Conservation (phyloP, 176 grass and related monocot species). For the Eremochloa ophiuroides region DNA sequence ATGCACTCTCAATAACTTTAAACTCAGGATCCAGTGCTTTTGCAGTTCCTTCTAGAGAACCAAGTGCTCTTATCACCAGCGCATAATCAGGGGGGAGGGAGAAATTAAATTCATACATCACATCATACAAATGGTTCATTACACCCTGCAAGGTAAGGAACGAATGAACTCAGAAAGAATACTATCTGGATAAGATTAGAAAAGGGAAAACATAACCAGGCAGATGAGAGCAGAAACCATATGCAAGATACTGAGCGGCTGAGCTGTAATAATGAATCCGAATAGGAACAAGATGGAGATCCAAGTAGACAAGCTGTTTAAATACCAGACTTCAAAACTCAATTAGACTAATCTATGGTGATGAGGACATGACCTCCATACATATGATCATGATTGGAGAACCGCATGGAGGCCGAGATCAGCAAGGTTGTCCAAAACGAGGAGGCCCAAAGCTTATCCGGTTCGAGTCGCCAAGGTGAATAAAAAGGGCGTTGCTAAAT, state of each 20-base stretch:
- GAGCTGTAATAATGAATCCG: not conserved
- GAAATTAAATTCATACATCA: slow-evolving; percentile 99
- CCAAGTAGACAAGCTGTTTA: not conserved
- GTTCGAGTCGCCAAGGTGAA: too few species aligned
- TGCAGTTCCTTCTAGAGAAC: slow-evolving; percentile 94
- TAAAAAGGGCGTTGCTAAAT: not conserved
- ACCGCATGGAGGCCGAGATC: too few species aligned
- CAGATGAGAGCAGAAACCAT: slow-evolving; percentile 3
- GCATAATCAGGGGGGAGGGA: slow-evolving; percentile 95
- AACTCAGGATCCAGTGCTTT: slow-evolving; percentile 95
- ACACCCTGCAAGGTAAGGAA: slow-evolving; percentile 57
- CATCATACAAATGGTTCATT: slow-evolving; percentile 81
- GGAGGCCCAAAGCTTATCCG: too few species aligned
- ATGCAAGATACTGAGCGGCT: not conserved
- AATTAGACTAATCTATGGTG: not conserved
- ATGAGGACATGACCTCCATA: too few species aligned
- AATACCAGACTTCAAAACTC: not conserved
- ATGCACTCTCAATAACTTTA: slow-evolving; percentile 94
- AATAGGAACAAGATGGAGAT: not conserved
- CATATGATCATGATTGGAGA: too few species aligned
- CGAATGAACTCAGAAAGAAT: slow-evolving; percentile 6
- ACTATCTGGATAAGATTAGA: not conserved
- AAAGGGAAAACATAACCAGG: not conserved
- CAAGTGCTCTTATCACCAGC: slow-evolving; percentile 87
- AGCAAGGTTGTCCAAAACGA: too few species aligned